These are phyloP conservation scores for Candida ovalis DNA, from an alignment of 805 yeast genomes.

Conservation along the genomic window DNA sequence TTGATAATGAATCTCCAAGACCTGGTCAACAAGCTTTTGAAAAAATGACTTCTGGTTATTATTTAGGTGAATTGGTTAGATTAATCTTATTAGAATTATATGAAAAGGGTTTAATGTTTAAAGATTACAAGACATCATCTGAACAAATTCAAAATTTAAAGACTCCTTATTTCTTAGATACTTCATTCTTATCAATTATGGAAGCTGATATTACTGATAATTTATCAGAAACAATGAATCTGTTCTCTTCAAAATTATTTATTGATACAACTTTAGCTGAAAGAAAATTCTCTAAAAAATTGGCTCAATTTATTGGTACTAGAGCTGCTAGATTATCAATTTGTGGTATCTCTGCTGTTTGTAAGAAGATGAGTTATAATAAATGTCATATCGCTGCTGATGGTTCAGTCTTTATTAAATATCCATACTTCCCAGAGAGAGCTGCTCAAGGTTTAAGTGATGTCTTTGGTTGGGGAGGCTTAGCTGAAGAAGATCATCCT, in stretches of 20 bases:
- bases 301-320: slow-evolving; percentile 86
- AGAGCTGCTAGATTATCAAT: slow-evolving; percentile 92
- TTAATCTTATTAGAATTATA: slow-evolving; percentile 72
- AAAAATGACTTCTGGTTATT: slow-evolving; percentile 97
- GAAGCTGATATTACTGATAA: slow-evolving; percentile 91
- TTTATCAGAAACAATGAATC: slow-evolving; percentile 67
- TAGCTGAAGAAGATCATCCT: slow-evolving; percentile 58
- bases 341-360: slow-evolving; percentile 96
- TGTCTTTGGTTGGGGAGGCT: slow-evolving; percentile 74
- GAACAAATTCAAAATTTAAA: slow-evolving; percentile 63
- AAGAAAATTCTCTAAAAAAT: slow-evolving; percentile 74
- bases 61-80: slow-evolving; percentile 90
- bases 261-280: slow-evolving; percentile 74
- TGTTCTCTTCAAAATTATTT: slow-evolving; percentile 57
- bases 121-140: slow-evolving; percentile 38
- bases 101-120: slow-evolving; percentile 63
- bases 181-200: slow-evolving; percentile 80
- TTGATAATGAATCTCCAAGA: slow-evolving; percentile 90
- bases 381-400: slow-evolving; percentile 94
- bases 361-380: slow-evolving; percentile 78
- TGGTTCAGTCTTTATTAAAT: slow-evolving; percentile 91
- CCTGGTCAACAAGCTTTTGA: slow-evolving; percentile 97
- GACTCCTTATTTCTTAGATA: slow-evolving; percentile 73
- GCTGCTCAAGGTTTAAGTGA: slow-evolving; percentile 91
- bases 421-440: slow-evolving; percentile 90